phyloP scores from a whole-genome alignment of 1,284 basidiomycete genomes.

The Malassezia caprae region DNA sequence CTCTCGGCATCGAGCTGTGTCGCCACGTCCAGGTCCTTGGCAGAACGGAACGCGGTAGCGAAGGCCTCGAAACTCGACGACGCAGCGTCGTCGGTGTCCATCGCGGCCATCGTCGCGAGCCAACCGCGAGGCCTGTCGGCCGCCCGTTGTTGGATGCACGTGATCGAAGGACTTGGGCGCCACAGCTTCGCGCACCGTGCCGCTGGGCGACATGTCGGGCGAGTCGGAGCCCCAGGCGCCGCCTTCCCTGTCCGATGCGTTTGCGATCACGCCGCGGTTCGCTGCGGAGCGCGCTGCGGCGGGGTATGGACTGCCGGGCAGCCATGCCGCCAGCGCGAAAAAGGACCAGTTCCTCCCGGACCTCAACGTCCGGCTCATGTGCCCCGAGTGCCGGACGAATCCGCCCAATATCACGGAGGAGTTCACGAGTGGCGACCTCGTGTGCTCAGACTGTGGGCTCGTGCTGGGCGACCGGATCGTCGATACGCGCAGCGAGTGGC shows the following conservation, averaged over 20 bases:
- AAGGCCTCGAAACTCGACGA: slow-evolving; percentile 36
- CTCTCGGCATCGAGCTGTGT: slow-evolving; percentile 24
- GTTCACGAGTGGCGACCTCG: slow-evolving; percentile 92
- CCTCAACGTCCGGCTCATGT: slow-evolving; percentile 50
- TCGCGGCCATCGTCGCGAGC: slow-evolving; percentile 4
- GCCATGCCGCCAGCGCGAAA: background rate
- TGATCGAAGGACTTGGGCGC: background rate
- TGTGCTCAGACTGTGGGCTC: slow-evolving; percentile 90
- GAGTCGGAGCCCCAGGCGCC: slow-evolving; percentile 3
- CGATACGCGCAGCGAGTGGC: slow-evolving; percentile 90
- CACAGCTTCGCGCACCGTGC: background rate
- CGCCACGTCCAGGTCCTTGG: slow-evolving; percentile 23
- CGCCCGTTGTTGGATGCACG: background rate
- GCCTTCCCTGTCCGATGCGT: slow-evolving; percentile 27
- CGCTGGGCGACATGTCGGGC: background rate
- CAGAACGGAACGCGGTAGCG: slow-evolving; percentile 27
- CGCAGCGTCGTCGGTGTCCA: slow-evolving; percentile 5
- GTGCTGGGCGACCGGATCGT: slow-evolving; percentile 92
- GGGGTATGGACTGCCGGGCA: background rate
- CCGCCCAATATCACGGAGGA: slow-evolving; percentile 92
- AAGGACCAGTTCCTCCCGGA: slow-evolving; percentile 37
- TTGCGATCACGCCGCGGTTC: slow-evolving; percentile 37
- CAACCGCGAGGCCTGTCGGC: background rate
- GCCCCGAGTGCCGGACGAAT: slow-evolving; percentile 84
- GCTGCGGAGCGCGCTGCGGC: slow-evolving; percentile 29